Conservation (phyloP, 495 filamentous ascomycete genomes). For the Trichoderma erinaceum region DNA sequence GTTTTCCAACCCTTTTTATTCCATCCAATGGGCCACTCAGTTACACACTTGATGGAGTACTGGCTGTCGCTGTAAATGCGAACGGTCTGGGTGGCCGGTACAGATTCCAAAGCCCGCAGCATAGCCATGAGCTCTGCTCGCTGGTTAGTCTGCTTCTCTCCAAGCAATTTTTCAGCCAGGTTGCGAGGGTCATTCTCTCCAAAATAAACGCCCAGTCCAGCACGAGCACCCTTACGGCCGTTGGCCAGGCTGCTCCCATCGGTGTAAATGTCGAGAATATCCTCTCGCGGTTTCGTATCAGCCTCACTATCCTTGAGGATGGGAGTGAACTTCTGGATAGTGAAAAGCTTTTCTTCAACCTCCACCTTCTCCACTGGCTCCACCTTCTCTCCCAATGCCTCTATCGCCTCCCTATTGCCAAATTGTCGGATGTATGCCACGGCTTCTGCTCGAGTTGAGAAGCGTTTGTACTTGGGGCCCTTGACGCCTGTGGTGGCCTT, state of each 20-base stretch:
- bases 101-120: conserved; percentile 70
- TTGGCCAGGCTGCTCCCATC: conserved; percentile 82
- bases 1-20: conserved; percentile 73
- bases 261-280: conserved; percentile 72
- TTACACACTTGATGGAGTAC: conserved; percentile 88
- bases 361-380: conserved; percentile 26
- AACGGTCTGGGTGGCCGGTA: conserved; percentile 41
- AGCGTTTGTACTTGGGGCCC: conserved; percentile 75
- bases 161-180: conserved; percentile 72
- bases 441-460: conserved; percentile 70
- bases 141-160: conserved; percentile 81
- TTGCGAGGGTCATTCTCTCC: conserved; percentile 70
- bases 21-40: conserved; percentile 78
- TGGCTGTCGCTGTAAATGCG: conserved; percentile 32
- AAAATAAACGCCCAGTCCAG: conserved; percentile 87
- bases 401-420: conserved; percentile 54
- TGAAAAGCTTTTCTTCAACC: conserved; percentile 23
- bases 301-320: conserved; percentile 40
- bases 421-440: conserved; percentile 39
- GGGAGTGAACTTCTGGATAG: conserved; percentile 36
- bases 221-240: conserved; percentile 61
- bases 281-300: conserved; percentile 35
- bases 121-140: conserved; percentile 90
- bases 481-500: conserved; percentile 71
- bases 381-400: conserved; percentile 36